Percentiles rank a stretch among this genome's conserved stretches.
Evolutionary conservation across 2,329 filamentous ascomycete genomes (phyloP).

Genomic region (Paraconiothyrium brasiliense): DNA sequence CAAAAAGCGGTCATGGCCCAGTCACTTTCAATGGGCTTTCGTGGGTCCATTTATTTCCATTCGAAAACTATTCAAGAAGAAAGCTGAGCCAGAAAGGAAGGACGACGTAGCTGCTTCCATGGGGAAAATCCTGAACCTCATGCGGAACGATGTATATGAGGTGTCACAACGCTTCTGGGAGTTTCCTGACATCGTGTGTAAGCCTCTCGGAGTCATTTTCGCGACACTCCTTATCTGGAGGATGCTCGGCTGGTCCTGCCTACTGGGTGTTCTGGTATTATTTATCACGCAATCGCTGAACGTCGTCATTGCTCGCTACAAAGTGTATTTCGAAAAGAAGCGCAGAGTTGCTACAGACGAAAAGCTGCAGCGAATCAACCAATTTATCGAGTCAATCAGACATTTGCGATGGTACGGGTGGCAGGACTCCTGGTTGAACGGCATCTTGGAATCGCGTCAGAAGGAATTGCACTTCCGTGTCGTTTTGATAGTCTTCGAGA

Average conservation of each 20-base stretch:
- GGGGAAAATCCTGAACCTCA: constrained; percentile 89
- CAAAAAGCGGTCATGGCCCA: constrained; percentile 16
- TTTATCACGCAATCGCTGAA: constrained; percentile 75
- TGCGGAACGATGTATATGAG: constrained; percentile 84
- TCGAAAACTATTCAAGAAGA: constrained; percentile 30
- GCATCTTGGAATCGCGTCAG: constrained; percentile 73
- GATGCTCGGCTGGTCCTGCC: constrained; percentile 81
- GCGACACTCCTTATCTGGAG: constrained; percentile 78
- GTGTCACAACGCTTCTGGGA: constrained; percentile 90
- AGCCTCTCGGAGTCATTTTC: constrained; percentile 78
- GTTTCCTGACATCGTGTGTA: constrained; percentile 76
- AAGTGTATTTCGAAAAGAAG: constrained; percentile 74
- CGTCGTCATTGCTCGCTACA: constrained; percentile 69
- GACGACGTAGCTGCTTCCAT: constrained; percentile 73
- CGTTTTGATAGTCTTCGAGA: constrained; percentile 69
- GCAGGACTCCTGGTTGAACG: constrained; percentile 77
- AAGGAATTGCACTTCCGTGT: constrained; percentile 73
- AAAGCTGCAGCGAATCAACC: constrained; percentile 81
- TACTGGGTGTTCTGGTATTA: constrained; percentile 76
- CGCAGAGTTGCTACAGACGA: constrained; percentile 79
- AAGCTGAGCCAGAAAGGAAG: constrained; percentile 36
- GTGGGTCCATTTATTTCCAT: constrained; percentile 21
- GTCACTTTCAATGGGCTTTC: constrained; percentile 16
- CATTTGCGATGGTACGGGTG: constrained; percentile 85
- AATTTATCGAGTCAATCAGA: constrained; percentile 87